Evolutionary conservation across 768 basidiomycete species (phyloP).

Genomic region (Mycena epipterygia): DNA sequence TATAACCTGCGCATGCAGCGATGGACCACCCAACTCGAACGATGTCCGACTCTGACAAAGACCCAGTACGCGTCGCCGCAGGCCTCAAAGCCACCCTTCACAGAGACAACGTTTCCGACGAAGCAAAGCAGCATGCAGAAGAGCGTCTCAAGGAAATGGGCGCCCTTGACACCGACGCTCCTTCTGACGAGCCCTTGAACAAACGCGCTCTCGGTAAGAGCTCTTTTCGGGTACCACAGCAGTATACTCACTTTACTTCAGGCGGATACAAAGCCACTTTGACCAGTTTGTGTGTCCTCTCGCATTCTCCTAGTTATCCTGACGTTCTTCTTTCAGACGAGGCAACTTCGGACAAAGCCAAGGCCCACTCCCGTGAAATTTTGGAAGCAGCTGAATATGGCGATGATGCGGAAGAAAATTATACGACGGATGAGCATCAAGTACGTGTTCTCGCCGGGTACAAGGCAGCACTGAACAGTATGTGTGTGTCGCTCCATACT

Average conservation of each 20-base stretch:
- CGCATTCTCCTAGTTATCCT: not conserved
- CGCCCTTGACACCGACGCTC: conserved; percentile 14
- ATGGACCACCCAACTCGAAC: not conserved
- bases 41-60: conserved; percentile 42
- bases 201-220: not conserved
- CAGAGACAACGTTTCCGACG: conserved; percentile 64
- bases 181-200: conserved; percentile 5
- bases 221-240: not conserved
- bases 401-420: conserved; percentile 24
- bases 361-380: conserved; percentile 67
- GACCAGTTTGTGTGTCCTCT: conserved; percentile 47
- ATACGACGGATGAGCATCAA: conserved; percentile 52
- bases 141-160: conserved; percentile 56
- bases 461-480: conserved; percentile 68
- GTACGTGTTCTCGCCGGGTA: conserved; percentile 67
- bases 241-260: conserved; percentile 21
- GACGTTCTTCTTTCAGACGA: conserved; percentile 50
- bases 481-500: conserved; percentile 20
- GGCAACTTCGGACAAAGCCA: conserved; percentile 61
- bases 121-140: conserved; percentile 59
- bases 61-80: conserved; percentile 59
- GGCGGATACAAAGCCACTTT: conserved; percentile 68
- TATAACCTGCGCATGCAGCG: not conserved
- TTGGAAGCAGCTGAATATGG: conserved; percentile 61
- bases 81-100: conserved; percentile 64